These are phyloP conservation scores for Cryptosporidium xiaoi DNA, from an alignment of 169 alveolate species.

Conservation along the genomic window DNA sequence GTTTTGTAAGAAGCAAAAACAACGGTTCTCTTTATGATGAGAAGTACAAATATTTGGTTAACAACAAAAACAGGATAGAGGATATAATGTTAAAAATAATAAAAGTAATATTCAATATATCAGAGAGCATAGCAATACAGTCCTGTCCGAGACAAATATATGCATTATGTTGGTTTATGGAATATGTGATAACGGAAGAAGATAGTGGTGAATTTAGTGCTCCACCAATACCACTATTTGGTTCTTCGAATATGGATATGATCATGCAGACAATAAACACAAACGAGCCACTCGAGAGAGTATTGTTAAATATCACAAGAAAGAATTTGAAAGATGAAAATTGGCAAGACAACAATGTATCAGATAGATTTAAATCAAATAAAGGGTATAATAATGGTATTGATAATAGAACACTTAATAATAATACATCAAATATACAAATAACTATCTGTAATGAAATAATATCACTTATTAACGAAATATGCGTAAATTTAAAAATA, in stretches of 20 bases:
- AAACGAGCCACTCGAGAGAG: conserved; percentile 50
- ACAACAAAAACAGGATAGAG: conserved; percentile 2
- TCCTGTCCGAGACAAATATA: conserved; percentile 58
- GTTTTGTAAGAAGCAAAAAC: not conserved
- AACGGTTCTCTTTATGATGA: not conserved
- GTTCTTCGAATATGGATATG: conserved; percentile 56
- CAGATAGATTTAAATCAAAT: not conserved
- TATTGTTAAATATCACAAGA: not conserved
- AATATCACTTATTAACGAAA: not conserved
- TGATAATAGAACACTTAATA: not conserved
- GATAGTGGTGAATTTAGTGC: not conserved
- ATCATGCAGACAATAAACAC: conserved; percentile 19
- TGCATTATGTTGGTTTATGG: conserved; percentile 59
- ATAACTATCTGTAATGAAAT: not conserved
- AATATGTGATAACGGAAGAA: not conserved
- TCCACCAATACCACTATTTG: conserved; percentile 56
- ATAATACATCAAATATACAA: not conserved
- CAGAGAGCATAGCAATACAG: conserved; percentile 28
- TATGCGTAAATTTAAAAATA: not conserved
- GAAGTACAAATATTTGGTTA: conserved; percentile 1
- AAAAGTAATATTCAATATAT: conserved; percentile 5
- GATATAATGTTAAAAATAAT: conserved; percentile 2
- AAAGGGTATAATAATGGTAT: not conserved
- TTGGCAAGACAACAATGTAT: too few relatives aligned
- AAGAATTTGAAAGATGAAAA: too few relatives aligned